Evolutionary conservation across 208 protist species (phyloP).

Genomic region (Giardia muris): DNA sequence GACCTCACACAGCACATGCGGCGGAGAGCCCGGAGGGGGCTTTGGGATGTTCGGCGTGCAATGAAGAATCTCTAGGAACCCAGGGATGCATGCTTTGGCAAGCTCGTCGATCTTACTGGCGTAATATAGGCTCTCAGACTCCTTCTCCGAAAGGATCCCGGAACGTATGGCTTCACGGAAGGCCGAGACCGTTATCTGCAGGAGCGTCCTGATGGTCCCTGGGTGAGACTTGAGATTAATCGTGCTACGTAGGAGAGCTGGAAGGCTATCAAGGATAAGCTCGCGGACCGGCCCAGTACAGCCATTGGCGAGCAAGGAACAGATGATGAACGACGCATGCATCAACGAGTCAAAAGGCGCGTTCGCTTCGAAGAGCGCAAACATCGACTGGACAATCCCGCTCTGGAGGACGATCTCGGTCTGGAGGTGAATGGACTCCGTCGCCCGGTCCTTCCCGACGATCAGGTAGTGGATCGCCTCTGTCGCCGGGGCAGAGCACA

Average conservation of each 20-base stretch:
- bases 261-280: neutral
- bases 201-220: neutral
- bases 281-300: neutral
- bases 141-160: neutral
- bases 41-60: neutral
- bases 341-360: neutral
- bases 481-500: neutral
- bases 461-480: conserved; percentile 15
- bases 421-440: neutral
- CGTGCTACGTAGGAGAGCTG: neutral
- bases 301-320: neutral
- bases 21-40: neutral
- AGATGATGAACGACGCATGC: conserved; percentile 11
- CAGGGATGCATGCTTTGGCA: neutral
- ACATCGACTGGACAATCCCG: neutral
- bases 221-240: neutral
- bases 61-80: neutral
- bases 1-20: neutral
- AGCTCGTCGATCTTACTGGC: neutral
- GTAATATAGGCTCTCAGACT: neutral
- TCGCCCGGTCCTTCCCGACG: neutral
- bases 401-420: neutral
- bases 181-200: neutral
- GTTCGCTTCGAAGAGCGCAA: neutral
- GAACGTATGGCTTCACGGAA: neutral